A percentile compares a stretch with the other conserved stretches of the same genome.
Conservation (phyloP, 495 filamentous ascomycete genomes). For the Xylaria longipes region DNA sequence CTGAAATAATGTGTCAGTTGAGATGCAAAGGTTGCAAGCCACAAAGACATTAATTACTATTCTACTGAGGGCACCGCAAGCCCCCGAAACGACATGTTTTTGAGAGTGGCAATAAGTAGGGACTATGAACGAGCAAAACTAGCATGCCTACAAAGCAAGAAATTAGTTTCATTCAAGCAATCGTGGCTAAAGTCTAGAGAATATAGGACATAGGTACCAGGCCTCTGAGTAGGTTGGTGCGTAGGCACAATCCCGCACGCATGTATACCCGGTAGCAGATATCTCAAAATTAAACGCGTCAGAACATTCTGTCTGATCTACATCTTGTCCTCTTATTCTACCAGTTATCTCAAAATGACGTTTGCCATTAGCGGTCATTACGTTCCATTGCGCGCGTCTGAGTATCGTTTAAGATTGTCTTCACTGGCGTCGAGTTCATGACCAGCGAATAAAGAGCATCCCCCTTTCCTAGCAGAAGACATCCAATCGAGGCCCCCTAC, state of each 20-base stretch:
- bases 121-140: background rate
- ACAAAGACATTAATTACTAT: background rate
- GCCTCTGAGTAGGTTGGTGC: too few relatives aligned
- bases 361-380: background rate
- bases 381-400: background rate
- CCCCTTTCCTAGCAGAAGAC: background rate
- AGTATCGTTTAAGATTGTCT: background rate
- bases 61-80: background rate
- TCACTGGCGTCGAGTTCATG: background rate
- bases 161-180: too few relatives aligned
- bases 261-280: background rate
- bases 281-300: background rate
- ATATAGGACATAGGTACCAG: too few relatives aligned
- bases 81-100: background rate
- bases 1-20: background rate
- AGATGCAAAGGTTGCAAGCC: background rate
- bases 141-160: background rate
- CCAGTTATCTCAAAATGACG: background rate
- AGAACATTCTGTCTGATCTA: background rate
- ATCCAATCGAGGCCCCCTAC: background rate
- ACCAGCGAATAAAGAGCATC: background rate
- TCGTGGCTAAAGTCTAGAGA: too few relatives aligned
- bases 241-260: background rate
- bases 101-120: too few relatives aligned
- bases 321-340: background rate